A percentile compares a stretch with the other conserved stretches of the same genome.
phyloP scores from a whole-genome alignment of 1,284 basidiomycete species.

The Tylopilus sp. region DNA sequence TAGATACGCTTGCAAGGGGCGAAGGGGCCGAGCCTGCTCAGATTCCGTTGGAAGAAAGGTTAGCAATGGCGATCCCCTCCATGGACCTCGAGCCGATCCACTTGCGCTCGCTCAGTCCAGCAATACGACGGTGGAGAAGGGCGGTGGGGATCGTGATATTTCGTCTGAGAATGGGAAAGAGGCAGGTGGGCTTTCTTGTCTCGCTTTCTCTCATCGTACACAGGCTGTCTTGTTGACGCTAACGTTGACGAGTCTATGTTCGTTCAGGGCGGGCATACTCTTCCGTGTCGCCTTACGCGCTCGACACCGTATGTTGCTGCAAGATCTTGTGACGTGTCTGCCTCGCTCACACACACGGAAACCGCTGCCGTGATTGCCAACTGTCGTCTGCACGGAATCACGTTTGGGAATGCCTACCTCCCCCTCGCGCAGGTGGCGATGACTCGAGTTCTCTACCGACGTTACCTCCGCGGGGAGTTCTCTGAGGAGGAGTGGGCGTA shows the following conservation, averaged over 20 bases:
- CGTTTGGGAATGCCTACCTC: constrained; percentile 50
- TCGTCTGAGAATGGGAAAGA: background rate
- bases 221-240: background rate
- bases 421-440: constrained; percentile 52
- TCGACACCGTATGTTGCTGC: constrained; percentile 39
- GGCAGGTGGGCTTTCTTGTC: constrained; percentile 23
- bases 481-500: constrained; percentile 50
- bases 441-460: constrained; percentile 48
- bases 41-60: background rate
- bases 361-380: constrained; percentile 31
- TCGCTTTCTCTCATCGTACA: background rate
- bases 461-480: constrained; percentile 46
- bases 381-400: constrained; percentile 44
- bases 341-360: constrained; percentile 29
- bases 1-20: constrained; percentile 40
- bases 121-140: background rate
- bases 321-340: constrained; percentile 26
- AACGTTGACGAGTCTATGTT: background rate
- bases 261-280: constrained; percentile 53
- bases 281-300: constrained; percentile 42
- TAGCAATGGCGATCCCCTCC: background rate
- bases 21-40: background rate
- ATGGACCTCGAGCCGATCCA: background rate
- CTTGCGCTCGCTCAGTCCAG: background rate
- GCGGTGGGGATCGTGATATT: background rate